Percentiles rank a stretch among this genome's conserved stretches.
Conservation (phyloP, 495 filamentous ascomycete species). For the Hypoxylon intermedium region DNA sequence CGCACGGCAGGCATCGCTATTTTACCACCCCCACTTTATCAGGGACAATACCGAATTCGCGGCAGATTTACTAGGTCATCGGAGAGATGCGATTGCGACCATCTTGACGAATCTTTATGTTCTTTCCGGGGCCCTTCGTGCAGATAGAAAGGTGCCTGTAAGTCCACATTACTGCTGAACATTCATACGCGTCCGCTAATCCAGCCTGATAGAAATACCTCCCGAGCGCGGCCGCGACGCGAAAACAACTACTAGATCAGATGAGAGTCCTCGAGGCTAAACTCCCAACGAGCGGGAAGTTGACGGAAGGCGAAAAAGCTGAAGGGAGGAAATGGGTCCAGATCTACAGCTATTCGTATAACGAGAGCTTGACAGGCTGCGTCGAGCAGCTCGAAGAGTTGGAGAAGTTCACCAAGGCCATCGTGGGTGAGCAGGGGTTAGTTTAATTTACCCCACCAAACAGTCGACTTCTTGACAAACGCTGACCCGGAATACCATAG, state of each 20-base stretch:
- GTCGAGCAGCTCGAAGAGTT: slow-evolving; percentile 60
- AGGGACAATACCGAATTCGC: slow-evolving; percentile 52
- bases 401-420: slow-evolving; percentile 60
- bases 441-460: slow-evolving; percentile 10
- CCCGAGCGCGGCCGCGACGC: slow-evolving; percentile 58
- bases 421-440: slow-evolving; percentile 61
- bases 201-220: slow-evolving; percentile 50
- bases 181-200: neutral
- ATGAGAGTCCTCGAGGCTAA: slow-evolving; percentile 58
- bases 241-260: slow-evolving; percentile 57
- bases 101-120: slow-evolving; percentile 66
- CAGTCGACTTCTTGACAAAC: neutral
- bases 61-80: slow-evolving; percentile 52
- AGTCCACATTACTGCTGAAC: slow-evolving; percentile 6
- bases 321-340: slow-evolving; percentile 42
- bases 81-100: slow-evolving; percentile 63
- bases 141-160: slow-evolving; percentile 57
- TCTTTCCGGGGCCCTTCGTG: slow-evolving; percentile 60
- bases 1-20: slow-evolving; percentile 63
- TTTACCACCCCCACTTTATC: slow-evolving; percentile 60
- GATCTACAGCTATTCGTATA: slow-evolving; percentile 49
- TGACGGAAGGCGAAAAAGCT: slow-evolving; percentile 29
- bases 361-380: slow-evolving; percentile 63
- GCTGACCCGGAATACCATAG: slow-evolving; percentile 16
- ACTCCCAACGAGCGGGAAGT: slow-evolving; percentile 39